Conservation (phyloP, 306 rosid species). For the Cicer arietinum region DNA sequence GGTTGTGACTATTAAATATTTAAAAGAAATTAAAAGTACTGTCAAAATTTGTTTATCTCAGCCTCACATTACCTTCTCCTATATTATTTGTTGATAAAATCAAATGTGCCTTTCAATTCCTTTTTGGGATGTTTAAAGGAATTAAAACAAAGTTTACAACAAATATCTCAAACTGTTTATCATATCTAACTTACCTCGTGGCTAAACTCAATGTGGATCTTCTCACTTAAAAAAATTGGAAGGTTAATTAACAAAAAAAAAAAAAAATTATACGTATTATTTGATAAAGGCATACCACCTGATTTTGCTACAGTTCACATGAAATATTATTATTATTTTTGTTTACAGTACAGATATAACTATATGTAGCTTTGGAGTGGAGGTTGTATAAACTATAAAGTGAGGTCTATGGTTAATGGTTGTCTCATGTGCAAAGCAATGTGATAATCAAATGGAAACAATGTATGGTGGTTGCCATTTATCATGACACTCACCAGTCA, state of each 20-base stretch:
- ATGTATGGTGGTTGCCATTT: conserved; percentile 46
- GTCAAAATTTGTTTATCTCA: neutral
- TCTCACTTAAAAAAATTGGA: too few relatives aligned
- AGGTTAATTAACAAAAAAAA: too few relatives aligned
- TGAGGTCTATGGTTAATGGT: conserved; percentile 45
- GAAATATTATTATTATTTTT: too few relatives aligned
- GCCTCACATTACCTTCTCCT: neutral
- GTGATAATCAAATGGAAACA: conserved; percentile 48
- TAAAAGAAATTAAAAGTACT: neutral
- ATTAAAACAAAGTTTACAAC: neutral
- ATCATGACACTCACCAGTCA: conserved; percentile 53
- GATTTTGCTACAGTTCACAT: neutral
- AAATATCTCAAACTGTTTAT: too few relatives aligned
- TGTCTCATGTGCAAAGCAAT: conserved; percentile 55
- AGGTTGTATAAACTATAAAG: conserved; percentile 45
- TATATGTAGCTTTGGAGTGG: conserved; percentile 26
- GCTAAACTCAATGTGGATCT: too few relatives aligned
- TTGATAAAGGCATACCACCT: conserved; percentile 13
- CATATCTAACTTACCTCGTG: too few relatives aligned
- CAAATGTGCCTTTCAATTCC: neutral
- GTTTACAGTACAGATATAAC: neutral
- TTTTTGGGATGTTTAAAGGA: neutral
- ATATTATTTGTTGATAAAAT: neutral
- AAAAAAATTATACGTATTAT: neutral
- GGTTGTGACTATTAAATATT: neutral